Conservation (phyloP, 2,329 filamentous ascomycete genomes). For the Dactylonectria estremocensis region DNA sequence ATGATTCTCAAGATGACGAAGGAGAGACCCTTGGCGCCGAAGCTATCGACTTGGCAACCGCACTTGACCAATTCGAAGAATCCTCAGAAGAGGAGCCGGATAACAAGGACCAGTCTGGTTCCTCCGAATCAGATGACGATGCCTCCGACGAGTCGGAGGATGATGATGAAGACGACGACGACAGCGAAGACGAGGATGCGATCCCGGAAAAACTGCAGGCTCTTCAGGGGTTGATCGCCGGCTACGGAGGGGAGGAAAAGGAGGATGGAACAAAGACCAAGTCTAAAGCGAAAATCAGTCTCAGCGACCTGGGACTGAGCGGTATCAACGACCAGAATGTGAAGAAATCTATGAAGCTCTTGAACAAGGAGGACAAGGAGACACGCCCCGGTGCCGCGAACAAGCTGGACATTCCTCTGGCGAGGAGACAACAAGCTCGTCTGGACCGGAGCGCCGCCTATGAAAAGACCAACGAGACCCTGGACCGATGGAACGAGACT, state of each 20-base stretch:
- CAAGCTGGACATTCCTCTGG: conserved; percentile 87
- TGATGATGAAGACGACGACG: conserved; percentile 64
- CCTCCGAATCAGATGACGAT: conserved; percentile 62
- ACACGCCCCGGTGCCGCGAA: conserved; percentile 62
- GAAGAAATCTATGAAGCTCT: conserved; percentile 84
- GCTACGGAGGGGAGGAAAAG: conserved; percentile 75
- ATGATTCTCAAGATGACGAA: conserved; percentile 67
- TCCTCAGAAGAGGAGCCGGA: conserved; percentile 65
- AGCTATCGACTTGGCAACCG: conserved; percentile 72
- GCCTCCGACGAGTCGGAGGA: conserved; percentile 59
- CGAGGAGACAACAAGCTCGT: conserved; percentile 88
- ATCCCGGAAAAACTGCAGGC: conserved; percentile 73
- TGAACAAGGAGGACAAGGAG: conserved; percentile 74
- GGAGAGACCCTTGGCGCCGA: conserved; percentile 72
- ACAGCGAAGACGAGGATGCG: conserved; percentile 65
- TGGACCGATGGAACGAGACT: conserved; percentile 93
- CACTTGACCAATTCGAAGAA: conserved; percentile 69
- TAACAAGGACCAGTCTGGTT: conserved; percentile 60
- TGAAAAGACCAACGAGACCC: conserved; percentile 90
- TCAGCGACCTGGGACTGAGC: conserved; percentile 81
- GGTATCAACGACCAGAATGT: conserved; percentile 81
- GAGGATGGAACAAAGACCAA: conserved; percentile 63
- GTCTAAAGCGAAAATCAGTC: conserved; percentile 77
- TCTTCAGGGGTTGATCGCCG: conserved; percentile 78
- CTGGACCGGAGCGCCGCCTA: conserved; percentile 88